Evolutionary conservation across 2,329 filamentous ascomycete species (phyloP).

Genomic region (Xenoacremonium recifei): DNA sequence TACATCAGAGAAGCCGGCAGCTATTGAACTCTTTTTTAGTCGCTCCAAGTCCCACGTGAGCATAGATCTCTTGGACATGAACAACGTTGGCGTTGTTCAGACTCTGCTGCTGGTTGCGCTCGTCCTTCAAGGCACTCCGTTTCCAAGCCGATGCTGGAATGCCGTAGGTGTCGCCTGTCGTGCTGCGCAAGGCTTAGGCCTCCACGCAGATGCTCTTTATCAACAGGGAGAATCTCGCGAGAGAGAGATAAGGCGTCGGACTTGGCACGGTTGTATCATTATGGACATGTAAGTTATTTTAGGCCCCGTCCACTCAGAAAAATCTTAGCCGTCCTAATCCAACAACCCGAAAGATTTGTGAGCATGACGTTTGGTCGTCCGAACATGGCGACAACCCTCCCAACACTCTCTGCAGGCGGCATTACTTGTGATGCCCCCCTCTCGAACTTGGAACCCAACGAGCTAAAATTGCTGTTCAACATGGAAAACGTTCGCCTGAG

Average conservation of each 20-base stretch:
- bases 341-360: slow-evolving; percentile 23
- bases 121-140: slow-evolving; percentile 39
- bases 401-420: background rate
- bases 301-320: too few relatives aligned
- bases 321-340: too few relatives aligned
- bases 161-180: slow-evolving; percentile 40
- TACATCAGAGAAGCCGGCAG: slow-evolving; percentile 16
- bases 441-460: background rate
- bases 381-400: slow-evolving; percentile 20
- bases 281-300: slow-evolving; percentile 14
- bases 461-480: slow-evolving; percentile 1
- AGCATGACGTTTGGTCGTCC: slow-evolving; percentile 27
- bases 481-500: slow-evolving; percentile 1
- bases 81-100: slow-evolving; percentile 39
- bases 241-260: slow-evolving; percentile 11
- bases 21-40: slow-evolving; percentile 29
- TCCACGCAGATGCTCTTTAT: slow-evolving; percentile 30
- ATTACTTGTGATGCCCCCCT: background rate
- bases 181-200: slow-evolving; percentile 39
- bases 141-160: slow-evolving; percentile 42
- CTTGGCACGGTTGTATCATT: slow-evolving; percentile 23
- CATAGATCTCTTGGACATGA: slow-evolving; percentile 30
- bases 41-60: slow-evolving; percentile 31
- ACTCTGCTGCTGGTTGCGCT: slow-evolving; percentile 37
- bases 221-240: background rate